These are phyloP conservation scores for Lolium rigidum DNA, from an alignment of 176 grass and related monocot genomes.

Conservation along the genomic window DNA sequence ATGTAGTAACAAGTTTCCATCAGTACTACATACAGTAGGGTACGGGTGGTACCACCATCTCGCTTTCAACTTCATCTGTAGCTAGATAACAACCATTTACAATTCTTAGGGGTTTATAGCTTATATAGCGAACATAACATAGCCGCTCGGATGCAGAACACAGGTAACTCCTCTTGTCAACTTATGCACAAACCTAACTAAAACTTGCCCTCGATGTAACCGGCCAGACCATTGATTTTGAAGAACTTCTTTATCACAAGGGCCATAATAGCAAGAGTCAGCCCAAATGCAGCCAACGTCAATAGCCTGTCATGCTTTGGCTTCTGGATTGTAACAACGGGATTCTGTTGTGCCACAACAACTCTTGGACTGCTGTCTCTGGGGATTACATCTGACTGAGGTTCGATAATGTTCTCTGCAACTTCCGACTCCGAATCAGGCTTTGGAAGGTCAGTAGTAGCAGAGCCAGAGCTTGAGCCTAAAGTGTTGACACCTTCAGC, in stretches of 20 bases:
- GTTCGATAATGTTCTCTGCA: conserved; percentile 51
- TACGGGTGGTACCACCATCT: not conserved
- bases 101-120: conserved; percentile 31
- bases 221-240: conserved; percentile 68
- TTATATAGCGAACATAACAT: conserved; percentile 32
- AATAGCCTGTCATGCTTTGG: conserved; percentile 77
- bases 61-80: conserved; percentile 37
- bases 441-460: conserved; percentile 39
- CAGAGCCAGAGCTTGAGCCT: conserved; percentile 40
- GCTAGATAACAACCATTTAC: conserved; percentile 52
- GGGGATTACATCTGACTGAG: conserved; percentile 22
- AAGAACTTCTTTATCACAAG: conserved; percentile 92
- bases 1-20: conserved; percentile 16
- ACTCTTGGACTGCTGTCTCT: conserved; percentile 50
- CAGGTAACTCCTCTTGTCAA: conserved; percentile 30
- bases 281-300: conserved; percentile 75
- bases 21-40: conserved; percentile 50
- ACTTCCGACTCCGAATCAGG: conserved; percentile 50
- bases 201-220: conserved; percentile 77
- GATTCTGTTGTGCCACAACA: conserved; percentile 24
- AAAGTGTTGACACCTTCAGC: conserved; percentile 39
- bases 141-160: not conserved
- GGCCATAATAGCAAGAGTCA: conserved; percentile 86
- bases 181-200: conserved; percentile 54
- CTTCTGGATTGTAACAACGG: conserved; percentile 52